Conservation (phyloP, 2,329 filamentous ascomycete genomes). For the Diaporthe velutina region DNA sequence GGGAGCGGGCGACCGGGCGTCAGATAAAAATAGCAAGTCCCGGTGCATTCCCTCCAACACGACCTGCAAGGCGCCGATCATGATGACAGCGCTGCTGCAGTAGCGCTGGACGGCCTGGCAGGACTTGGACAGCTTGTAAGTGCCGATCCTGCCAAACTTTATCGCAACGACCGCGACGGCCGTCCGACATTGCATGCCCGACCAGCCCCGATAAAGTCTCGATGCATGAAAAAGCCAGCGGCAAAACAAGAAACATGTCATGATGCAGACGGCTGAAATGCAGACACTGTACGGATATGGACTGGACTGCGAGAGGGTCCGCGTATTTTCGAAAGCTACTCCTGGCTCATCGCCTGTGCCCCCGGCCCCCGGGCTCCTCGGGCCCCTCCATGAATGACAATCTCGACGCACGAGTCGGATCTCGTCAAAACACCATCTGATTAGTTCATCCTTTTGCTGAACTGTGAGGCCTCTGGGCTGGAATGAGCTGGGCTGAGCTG, state of each 20-base stretch:
- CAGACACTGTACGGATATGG: constrained; percentile 1
- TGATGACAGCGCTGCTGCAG: constrained; percentile 18
- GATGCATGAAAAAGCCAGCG: constrained; percentile 14
- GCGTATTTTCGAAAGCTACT: background rate
- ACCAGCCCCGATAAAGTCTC: background rate
- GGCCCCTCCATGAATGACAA: background rate
- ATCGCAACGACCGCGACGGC: constrained; percentile 16
- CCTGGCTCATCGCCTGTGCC: background rate
- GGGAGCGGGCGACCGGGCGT: background rate
- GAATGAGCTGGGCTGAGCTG: background rate
- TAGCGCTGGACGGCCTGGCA: background rate
- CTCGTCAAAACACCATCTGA: background rate
- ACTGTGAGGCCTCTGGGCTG: constrained; percentile 3
- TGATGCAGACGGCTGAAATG: background rate
- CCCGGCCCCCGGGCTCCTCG: background rate
- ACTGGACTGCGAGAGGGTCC: constrained; percentile 1
- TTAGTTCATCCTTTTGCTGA: background rate
- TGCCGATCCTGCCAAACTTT: constrained; percentile 20
- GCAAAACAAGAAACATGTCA: constrained; percentile 13
- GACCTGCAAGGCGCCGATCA: constrained; percentile 35
- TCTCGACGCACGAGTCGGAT: constrained; percentile 18
- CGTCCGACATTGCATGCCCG: background rate
- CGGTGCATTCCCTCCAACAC: constrained; percentile 16
- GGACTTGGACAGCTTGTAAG: background rate
- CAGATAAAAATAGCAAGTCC: constrained; percentile 10